Conservation (phyloP, 495 filamentous ascomycete species). For the Podospora australis region DNA sequence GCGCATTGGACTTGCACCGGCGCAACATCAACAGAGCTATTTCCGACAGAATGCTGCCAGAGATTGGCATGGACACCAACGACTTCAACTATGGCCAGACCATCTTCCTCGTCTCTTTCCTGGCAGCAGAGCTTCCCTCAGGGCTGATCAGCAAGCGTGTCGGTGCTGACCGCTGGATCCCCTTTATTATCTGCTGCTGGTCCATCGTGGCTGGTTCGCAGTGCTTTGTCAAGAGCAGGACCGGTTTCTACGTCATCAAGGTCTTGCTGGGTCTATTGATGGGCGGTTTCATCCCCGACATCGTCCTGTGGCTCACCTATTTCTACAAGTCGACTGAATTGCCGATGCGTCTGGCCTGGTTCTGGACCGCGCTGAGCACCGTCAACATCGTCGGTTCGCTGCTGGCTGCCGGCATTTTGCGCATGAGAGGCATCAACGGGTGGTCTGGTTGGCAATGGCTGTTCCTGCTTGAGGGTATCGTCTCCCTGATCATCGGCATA, state of each 20-base stretch:
- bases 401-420: slow-evolving; percentile 44
- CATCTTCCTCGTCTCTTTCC: slow-evolving; percentile 42
- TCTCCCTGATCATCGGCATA: slow-evolving; percentile 48
- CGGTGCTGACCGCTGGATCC: slow-evolving; percentile 44
- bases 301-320: slow-evolving; percentile 49
- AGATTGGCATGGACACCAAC: slow-evolving; percentile 39
- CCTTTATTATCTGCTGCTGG: slow-evolving; percentile 42
- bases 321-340: slow-evolving; percentile 49
- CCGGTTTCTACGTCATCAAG: slow-evolving; percentile 37
- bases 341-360: slow-evolving; percentile 42
- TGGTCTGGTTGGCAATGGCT: slow-evolving; percentile 47
- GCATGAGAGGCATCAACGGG: slow-evolving; percentile 44
- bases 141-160: slow-evolving; percentile 43
- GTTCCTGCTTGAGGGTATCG: slow-evolving; percentile 50
- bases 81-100: slow-evolving; percentile 42
- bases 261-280: slow-evolving; percentile 41
- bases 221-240: slow-evolving; percentile 29
- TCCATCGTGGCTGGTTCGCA: slow-evolving; percentile 36
- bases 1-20: slow-evolving; percentile 38
- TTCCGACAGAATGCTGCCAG: slow-evolving; percentile 37
- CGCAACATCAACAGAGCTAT: slow-evolving; percentile 42
- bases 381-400: slow-evolving; percentile 45
- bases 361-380: slow-evolving; percentile 44
- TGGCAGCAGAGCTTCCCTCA: slow-evolving; percentile 42
- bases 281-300: slow-evolving; percentile 47